Evolutionary conservation across 768 basidiomycete genomes (phyloP).

Genomic region (Rhizopogon roseolus): DNA sequence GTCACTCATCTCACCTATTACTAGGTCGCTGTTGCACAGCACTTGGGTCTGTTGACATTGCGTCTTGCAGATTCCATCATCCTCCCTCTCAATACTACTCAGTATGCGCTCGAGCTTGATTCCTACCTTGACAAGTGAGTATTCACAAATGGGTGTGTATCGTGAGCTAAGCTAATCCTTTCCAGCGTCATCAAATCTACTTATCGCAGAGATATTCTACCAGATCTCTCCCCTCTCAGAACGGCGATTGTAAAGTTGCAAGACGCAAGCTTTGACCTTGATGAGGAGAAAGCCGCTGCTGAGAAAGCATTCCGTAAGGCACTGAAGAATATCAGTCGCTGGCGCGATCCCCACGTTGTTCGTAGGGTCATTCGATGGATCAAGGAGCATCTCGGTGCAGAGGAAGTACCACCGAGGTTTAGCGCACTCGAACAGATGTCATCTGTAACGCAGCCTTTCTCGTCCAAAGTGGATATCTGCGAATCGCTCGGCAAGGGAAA

Average conservation of each 20-base stretch:
- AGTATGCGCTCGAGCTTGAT: slow-evolving; percentile 65
- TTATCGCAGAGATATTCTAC: slow-evolving; percentile 9
- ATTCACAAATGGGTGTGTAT: slow-evolving; percentile 13
- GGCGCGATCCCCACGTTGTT: background rate
- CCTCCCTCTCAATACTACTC: slow-evolving; percentile 75
- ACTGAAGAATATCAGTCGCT: slow-evolving; percentile 24
- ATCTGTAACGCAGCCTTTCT: background rate
- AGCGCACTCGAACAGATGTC: slow-evolving; percentile 2
- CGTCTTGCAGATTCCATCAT: slow-evolving; percentile 59
- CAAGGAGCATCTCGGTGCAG: slow-evolving; percentile 12
- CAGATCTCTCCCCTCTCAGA: slow-evolving; percentile 40
- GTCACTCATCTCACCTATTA: background rate
- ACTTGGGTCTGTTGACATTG: slow-evolving; percentile 60
- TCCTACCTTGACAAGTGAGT: slow-evolving; percentile 57
- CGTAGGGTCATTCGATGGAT: slow-evolving; percentile 20
- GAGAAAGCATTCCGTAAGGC: slow-evolving; percentile 47
- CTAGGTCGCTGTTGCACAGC: slow-evolving; percentile 63
- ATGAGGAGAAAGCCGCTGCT: slow-evolving; percentile 53
- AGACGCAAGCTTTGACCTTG: slow-evolving; percentile 47
- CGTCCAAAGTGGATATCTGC: slow-evolving; percentile 6
- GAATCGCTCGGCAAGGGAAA: slow-evolving; percentile 11
- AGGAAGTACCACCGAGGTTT: slow-evolving; percentile 1
- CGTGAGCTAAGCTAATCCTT: slow-evolving; percentile 11
- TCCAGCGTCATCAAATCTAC: slow-evolving; percentile 48
- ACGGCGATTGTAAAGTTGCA: slow-evolving; percentile 44